A percentile compares a stretch with the other conserved stretches of the same genome.
Evolutionary conservation across 2,329 filamentous ascomycete species (phyloP).

Genomic region (Ascochyta viciae-villosae): DNA sequence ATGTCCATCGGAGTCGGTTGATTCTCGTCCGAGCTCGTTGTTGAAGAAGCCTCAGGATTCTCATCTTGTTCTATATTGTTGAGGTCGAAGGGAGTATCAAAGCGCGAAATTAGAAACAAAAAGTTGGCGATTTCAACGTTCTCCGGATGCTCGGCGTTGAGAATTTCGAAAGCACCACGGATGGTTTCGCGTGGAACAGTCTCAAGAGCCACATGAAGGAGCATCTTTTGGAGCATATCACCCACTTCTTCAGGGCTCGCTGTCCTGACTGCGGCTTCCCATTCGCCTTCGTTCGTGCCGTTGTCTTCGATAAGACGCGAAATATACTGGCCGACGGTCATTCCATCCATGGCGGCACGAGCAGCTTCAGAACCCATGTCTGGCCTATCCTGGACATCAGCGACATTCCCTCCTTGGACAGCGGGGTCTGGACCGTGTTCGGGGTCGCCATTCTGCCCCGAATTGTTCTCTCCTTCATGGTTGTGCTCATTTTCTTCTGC

Average conservation of each 20-base stretch:
- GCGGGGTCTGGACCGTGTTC: not conserved
- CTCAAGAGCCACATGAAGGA: too few relatives aligned
- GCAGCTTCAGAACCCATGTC: not conserved
- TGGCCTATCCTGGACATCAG: too few relatives aligned
- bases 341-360: not conserved
- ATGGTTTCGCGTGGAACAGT: not conserved
- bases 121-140: not conserved
- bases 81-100: not conserved
- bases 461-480: not conserved
- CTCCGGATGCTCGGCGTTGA: not conserved
- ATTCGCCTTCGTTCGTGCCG: too few relatives aligned
- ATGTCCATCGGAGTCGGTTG: constrained; percentile 5
- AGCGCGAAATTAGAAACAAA: not conserved
- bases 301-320: too few relatives aligned
- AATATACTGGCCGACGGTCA: too few relatives aligned
- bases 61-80: not conserved
- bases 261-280: too few relatives aligned
- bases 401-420: not conserved
- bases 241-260: too few relatives aligned
- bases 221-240: too few relatives aligned
- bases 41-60: not conserved
- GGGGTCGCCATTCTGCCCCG: too few relatives aligned
- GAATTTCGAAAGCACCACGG: not conserved
- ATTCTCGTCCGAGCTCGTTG: not conserved
- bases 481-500: not conserved